phyloP scores from a whole-genome alignment of 2,329 filamentous ascomycete species.

The Fusarium sp. region DNA sequence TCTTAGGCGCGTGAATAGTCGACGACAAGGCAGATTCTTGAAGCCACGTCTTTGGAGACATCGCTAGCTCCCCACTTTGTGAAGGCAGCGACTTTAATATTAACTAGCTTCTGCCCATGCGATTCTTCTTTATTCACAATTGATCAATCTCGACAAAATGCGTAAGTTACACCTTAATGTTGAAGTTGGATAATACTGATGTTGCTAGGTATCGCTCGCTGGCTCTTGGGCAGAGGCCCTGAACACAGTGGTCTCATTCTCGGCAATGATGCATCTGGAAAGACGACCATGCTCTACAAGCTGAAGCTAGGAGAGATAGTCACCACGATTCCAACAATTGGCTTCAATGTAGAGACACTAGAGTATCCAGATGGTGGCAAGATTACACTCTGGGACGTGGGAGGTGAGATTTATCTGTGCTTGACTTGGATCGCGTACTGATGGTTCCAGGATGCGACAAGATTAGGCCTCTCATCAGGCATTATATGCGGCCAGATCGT shows the following conservation, averaged over 20 bases:
- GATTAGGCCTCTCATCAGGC: constrained; percentile 44
- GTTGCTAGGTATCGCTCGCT: constrained; percentile 35
- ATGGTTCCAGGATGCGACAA: constrained; percentile 41
- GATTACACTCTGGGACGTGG: constrained; percentile 47
- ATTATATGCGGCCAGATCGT: constrained; percentile 44
- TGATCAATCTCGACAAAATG: constrained; percentile 18
- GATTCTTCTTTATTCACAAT: not conserved
- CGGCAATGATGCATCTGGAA: constrained; percentile 63
- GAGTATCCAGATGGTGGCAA: constrained; percentile 32
- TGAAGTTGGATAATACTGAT: not conserved
- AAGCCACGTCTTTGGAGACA: constrained; percentile 34
- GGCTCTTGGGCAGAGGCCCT: constrained; percentile 34
- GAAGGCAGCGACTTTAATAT: constrained; percentile 41
- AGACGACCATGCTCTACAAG: constrained; percentile 82
- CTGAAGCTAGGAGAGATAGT: constrained; percentile 93
- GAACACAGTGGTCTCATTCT: constrained; percentile 38
- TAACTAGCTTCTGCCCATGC: not conserved
- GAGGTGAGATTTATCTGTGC: constrained; percentile 34
- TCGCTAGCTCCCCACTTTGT: constrained; percentile 31
- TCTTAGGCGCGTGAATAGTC: constrained; percentile 9
- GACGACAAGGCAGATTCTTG: constrained; percentile 25
- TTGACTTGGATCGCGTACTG: not conserved
- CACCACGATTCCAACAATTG: constrained; percentile 94
- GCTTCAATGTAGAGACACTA: constrained; percentile 92
- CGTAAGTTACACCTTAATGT: constrained; percentile 11